Conservation (phyloP, 1,284 basidiomycete genomes). For the Pseudozyma hubeiensis region DNA sequence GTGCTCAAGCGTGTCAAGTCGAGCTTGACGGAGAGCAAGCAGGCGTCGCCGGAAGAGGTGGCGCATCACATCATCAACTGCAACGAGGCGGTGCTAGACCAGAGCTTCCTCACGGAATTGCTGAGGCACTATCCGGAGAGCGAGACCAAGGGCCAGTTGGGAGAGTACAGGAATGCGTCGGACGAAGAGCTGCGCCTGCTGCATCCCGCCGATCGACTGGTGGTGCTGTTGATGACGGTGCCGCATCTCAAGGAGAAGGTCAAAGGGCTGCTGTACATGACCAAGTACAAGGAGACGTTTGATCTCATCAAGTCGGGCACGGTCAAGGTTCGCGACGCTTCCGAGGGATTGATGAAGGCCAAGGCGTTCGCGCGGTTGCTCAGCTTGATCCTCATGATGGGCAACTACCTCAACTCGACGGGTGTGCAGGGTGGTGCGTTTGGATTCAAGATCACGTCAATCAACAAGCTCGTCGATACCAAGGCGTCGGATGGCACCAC, state of each 20-base stretch:
- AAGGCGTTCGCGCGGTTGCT: conserved; percentile 61
- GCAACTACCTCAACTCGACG: conserved; percentile 98
- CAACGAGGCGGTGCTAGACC: conserved; percentile 65
- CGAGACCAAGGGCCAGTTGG: conserved; percentile 68
- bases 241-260: conserved; percentile 90
- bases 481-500: conserved; percentile 88
- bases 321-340: conserved; percentile 57
- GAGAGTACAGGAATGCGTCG: conserved; percentile 81
- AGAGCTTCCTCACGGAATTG: conserved; percentile 66
- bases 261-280: conserved; percentile 87
- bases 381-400: conserved; percentile 82
- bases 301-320: conserved; percentile 57
- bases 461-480: conserved; percentile 98
- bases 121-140: conserved; percentile 67
- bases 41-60: conserved; percentile 67
- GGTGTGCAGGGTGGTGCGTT: conserved; percentile 97
- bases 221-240: conserved; percentile 96
- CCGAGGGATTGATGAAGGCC: conserved; percentile 64
- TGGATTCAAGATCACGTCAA: conserved; percentile 95
- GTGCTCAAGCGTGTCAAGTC: conserved; percentile 41
- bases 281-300: conserved; percentile 64
- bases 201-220: conserved; percentile 93
- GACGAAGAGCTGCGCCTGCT: conserved; percentile 87
- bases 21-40: conserved; percentile 56
- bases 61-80: conserved; percentile 68